Evolutionary conservation across 148 eudicot genomes (phyloP).

Genomic region (Nepenthes mirabilis): DNA sequence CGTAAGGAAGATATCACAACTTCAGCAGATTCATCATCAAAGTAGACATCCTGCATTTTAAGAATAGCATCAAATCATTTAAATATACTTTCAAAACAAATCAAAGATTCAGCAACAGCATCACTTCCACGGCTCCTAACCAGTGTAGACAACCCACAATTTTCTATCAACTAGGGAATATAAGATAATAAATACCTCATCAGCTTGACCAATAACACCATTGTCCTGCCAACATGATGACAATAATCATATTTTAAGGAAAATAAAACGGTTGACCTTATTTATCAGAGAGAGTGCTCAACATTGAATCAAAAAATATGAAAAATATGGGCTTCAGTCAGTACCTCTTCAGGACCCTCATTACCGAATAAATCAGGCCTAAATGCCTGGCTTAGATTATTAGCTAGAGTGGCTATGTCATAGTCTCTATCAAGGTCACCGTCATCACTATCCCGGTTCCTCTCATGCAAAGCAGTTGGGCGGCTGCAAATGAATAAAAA

Average conservation of each 20-base stretch:
- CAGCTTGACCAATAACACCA: conserved; percentile 62
- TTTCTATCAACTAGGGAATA: neutral
- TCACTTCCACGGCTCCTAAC: neutral
- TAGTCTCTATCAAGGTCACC: conserved; percentile 90
- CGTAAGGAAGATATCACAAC: conserved; percentile 89
- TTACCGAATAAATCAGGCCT: conserved; percentile 48
- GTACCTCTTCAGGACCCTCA: conserved; percentile 68
- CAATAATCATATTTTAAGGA: neutral
- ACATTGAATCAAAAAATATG: neutral
- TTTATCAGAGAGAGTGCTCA: neutral
- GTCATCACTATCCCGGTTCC: conserved; percentile 92
- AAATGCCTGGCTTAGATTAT: conserved; percentile 82
- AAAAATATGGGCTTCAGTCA: neutral
- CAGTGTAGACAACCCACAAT: neutral
- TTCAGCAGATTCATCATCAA: conserved; percentile 94
- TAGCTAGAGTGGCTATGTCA: conserved; percentile 80
- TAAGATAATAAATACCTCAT: conserved; percentile 47
- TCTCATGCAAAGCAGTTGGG: conserved; percentile 85
- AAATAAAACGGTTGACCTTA: neutral
- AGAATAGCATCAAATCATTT: neutral
- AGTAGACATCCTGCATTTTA: conserved; percentile 67
- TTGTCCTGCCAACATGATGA: conserved; percentile 45
- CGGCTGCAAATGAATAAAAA: conserved; percentile 38
- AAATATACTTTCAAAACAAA: neutral
- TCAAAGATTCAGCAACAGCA: neutral